phyloP scores from a whole-genome alignment of 306 rosid species.

The Acacia melanoxylon region DNA sequence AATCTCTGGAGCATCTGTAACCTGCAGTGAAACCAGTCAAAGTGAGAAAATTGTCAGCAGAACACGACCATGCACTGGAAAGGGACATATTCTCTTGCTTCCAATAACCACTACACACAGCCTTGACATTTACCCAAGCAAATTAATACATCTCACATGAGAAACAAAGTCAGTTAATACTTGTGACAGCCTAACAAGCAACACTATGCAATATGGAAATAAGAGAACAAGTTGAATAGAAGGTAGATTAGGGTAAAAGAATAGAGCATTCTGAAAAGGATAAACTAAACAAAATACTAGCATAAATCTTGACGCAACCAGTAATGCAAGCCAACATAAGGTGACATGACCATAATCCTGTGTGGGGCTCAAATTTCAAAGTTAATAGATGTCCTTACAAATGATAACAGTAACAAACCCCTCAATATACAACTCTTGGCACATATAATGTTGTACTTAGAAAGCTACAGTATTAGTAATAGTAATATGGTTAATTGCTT shows the following conservation, averaged over 20 bases:
- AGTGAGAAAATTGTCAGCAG: constrained; percentile 19
- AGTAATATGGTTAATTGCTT: not conserved
- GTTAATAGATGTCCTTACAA: not conserved
- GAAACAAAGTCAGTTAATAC: constrained; percentile 4
- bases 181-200: not conserved
- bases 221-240: not conserved
- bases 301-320: not conserved
- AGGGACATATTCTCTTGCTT: not conserved
- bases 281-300: not conserved
- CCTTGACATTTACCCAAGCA: not conserved
- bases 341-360: not conserved
- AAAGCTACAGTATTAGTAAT: not conserved
- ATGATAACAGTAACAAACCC: not conserved
- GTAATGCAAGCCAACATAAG: not conserved
- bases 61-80: not conserved
- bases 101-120: not conserved
- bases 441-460: not conserved
- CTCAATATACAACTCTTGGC: not conserved
- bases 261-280: not conserved
- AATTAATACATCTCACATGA: not conserved
- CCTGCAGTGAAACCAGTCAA: constrained; percentile 49
- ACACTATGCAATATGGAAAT: not conserved
- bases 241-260: not conserved
- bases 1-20: constrained; percentile 96
- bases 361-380: not conserved